phyloP scores from a whole-genome alignment of 2,329 filamentous ascomycete genomes.

The Didymella lethalis region DNA sequence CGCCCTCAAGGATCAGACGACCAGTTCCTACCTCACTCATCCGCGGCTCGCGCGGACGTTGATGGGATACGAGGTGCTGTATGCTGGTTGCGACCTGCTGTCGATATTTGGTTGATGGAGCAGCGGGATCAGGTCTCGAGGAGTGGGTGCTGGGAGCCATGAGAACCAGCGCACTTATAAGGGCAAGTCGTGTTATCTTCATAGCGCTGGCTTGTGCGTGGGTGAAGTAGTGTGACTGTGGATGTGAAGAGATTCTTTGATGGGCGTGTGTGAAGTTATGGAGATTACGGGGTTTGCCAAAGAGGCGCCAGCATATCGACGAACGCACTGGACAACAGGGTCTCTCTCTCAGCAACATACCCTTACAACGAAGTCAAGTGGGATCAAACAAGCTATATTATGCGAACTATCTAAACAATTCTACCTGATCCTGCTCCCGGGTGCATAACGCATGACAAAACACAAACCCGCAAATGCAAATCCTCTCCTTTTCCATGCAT shows the following conservation, averaged over 20 bases:
- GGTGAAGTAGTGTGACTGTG: not conserved
- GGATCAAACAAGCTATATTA: not conserved
- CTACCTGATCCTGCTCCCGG: too few species aligned
- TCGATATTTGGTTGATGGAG: conserved; percentile 20
- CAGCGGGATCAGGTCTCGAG: conserved; percentile 3
- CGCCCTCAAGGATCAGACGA: conserved; percentile 30
- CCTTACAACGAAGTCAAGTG: not conserved
- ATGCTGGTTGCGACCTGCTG: conserved; percentile 27
- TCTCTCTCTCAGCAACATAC: not conserved
- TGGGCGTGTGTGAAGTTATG: not conserved
- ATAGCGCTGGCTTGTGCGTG: not conserved
- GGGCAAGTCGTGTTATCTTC: not conserved
- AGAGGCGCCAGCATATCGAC: not conserved
- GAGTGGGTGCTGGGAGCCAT: not conserved
- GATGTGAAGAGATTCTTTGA: not conserved
- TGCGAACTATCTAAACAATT: conserved; percentile 3
- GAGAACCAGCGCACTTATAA: not conserved
- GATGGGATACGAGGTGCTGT: conserved; percentile 23
- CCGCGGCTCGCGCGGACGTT: conserved; percentile 16
- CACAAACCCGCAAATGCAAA: not conserved
- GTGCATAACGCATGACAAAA: too few species aligned
- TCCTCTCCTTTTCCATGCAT: conserved; percentile 2
- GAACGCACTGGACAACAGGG: not conserved
- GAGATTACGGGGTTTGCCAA: not conserved
- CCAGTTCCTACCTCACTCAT: conserved; percentile 20